Conservation (phyloP, 768 basidiomycete genomes). For the Pleurotus pulmonarius region DNA sequence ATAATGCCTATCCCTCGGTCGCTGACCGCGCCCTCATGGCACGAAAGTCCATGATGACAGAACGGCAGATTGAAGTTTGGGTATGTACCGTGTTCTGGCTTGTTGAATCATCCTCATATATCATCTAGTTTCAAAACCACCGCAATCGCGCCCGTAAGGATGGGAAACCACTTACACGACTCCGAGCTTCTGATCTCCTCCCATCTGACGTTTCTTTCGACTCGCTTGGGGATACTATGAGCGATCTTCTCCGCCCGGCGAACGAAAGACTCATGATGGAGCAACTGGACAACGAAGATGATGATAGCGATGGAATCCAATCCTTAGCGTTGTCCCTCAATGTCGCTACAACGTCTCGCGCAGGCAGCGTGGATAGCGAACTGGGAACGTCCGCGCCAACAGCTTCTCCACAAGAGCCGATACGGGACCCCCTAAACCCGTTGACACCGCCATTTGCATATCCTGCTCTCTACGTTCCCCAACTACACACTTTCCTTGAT, state of each 20-base stretch:
- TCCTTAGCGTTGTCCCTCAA: too few relatives aligned
- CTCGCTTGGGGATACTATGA: conserved; percentile 22
- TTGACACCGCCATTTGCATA: conserved; percentile 21
- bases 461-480: conserved; percentile 12
- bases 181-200: conserved; percentile 12
- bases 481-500: conserved; percentile 12
- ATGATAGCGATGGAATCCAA: neutral
- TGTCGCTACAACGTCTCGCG: too few relatives aligned
- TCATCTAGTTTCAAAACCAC: conserved; percentile 60
- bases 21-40: conserved; percentile 38
- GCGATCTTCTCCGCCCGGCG: conserved; percentile 18
- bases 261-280: conserved; percentile 6
- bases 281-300: conserved; percentile 5
- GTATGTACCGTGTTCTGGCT: too few relatives aligned
- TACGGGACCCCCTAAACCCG: conserved; percentile 1
- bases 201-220: conserved; percentile 20
- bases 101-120: too few relatives aligned
- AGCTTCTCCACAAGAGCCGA: neutral
- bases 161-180: conserved; percentile 17
- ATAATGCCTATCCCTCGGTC: conserved; percentile 42
- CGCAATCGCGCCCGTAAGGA: conserved; percentile 36
- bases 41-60: conserved; percentile 36
- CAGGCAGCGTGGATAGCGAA: too few relatives aligned
- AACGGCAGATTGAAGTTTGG: conserved; percentile 53
- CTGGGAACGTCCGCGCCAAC: neutral